Percentiles rank a stretch among this genome's conserved stretches.
Evolutionary conservation across 2,329 filamentous ascomycete genomes (phyloP).

Genomic region (Talaromyces sp.): DNA sequence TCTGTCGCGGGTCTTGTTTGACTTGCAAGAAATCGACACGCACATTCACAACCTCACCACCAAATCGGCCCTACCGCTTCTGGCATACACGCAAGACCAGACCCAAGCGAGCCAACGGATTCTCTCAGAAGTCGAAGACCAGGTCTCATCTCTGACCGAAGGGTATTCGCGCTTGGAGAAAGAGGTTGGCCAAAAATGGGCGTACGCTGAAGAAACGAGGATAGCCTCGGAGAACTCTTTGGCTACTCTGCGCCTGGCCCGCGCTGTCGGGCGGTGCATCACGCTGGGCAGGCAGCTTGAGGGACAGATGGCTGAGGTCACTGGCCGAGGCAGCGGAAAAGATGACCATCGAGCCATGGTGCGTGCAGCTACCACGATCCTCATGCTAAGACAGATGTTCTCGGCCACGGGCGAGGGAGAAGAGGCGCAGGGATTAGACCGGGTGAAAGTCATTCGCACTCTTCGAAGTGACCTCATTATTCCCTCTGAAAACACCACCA

Average conservation of each 20-base stretch:
- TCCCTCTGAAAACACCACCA: conserved; percentile 69
- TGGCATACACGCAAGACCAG: conserved; percentile 71
- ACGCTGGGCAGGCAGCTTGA: conserved; percentile 82
- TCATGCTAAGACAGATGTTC: conserved; percentile 70
- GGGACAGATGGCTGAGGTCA: conserved; percentile 71
- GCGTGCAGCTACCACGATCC: conserved; percentile 72
- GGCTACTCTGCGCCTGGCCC: conserved; percentile 70
- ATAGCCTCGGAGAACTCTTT: conserved; percentile 72
- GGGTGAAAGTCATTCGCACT: conserved; percentile 65
- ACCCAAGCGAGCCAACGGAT: conserved; percentile 67
- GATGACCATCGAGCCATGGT: conserved; percentile 75
- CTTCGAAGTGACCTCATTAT: conserved; percentile 64
- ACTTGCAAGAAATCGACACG: conserved; percentile 93
- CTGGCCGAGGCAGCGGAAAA: conserved; percentile 40
- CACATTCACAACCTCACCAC: conserved; percentile 89
- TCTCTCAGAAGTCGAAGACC: conserved; percentile 69
- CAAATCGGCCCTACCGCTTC: conserved; percentile 71
- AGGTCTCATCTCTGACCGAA: conserved; percentile 73
- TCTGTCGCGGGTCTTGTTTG: conserved; percentile 87
- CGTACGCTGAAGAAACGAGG: conserved; percentile 76
- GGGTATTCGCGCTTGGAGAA: conserved; percentile 80
- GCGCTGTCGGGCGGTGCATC: conserved; percentile 71
- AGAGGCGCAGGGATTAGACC: conserved; percentile 71
- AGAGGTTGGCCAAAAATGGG: conserved; percentile 80
- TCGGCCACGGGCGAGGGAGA: conserved; percentile 62